Evolutionary conservation across 2,329 filamentous ascomycete species (phyloP), one percentile per base, ranked within the genome.

Genomic region (Thielaviopsis punctulata): DNA sequence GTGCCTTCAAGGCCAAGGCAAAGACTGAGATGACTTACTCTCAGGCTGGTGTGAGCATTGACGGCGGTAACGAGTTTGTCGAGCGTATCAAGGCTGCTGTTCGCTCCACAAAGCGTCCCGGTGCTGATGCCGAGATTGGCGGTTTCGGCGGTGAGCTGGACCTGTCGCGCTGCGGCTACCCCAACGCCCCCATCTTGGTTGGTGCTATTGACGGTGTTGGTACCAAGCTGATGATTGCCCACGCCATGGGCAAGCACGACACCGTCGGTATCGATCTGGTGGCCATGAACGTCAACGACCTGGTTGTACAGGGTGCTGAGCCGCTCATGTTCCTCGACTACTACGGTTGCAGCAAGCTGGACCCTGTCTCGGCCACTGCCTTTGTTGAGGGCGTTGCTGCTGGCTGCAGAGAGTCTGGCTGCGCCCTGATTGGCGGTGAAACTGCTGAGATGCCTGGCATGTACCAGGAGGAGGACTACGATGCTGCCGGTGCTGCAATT

Each of bases 391-490:
- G 92, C 57, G 88, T 98, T 2, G 88, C 89, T 2, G 76, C 82
- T 25, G 92, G 92, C 47, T 98, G 92, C 68, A 79, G 79, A 55
- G 78, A 88, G 62, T 80, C 90, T 0, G 83, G 83, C 45, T 95
- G 90, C 62, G 89, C 89, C 15, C 76, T 98, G 2, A 85, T 96
- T n/a, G 92, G 92, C 39, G 92, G 92, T 45, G 92, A 98, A 69
- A 98, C 92, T 0, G 92, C 92, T 6, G 92, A 98, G 69, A 96
- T 98, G 92, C 90, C 90, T 0, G 89, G 89, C 52, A 86, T 96
- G 72, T 95, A 95, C 69, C 74, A 82, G 57, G 80, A 77, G 51
- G 85, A 87, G 48, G 86, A 93, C 62, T 98, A 96, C 65, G 92
- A 98, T 61, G 88, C 89, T 7, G 89, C 87, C 21, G 92, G 92